Evolutionary conservation across 2,329 filamentous ascomycete genomes (phyloP).

Genomic region (Penicillium sp.): DNA sequence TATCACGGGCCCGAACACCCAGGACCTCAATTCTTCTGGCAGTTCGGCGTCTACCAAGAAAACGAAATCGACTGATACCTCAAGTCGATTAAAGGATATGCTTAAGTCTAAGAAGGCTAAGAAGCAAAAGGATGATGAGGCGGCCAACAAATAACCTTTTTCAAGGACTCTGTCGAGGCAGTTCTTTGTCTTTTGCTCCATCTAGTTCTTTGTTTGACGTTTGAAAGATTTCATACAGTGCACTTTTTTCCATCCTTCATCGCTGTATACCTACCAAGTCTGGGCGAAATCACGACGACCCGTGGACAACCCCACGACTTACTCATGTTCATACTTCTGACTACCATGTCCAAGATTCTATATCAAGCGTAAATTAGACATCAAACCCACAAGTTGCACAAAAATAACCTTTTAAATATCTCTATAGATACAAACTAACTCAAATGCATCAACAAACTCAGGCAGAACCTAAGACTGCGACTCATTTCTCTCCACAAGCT

Average conservation of each 20-base stretch:
- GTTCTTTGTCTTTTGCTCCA: neutral
- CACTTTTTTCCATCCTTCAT: neutral
- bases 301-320: too few species aligned
- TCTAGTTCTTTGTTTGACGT: neutral
- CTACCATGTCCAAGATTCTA: neutral
- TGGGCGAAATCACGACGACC: too few species aligned
- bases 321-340: neutral
- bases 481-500: conserved; percentile 54
- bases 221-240: neutral
- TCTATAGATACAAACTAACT: neutral
- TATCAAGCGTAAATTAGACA: neutral
- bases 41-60: conserved; percentile 12
- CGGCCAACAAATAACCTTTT: conserved; percentile 1
- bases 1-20: conserved; percentile 10
- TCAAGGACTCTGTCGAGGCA: neutral
- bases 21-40: conserved; percentile 11
- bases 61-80: conserved; percentile 5
- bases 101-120: conserved; percentile 18
- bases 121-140: conserved; percentile 14
- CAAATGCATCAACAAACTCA: neutral
- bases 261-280: neutral
- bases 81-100: conserved; percentile 20
- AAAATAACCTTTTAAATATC: neutral
- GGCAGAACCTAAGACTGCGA: conserved; percentile 8
- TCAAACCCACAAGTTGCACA: neutral